Base-by-base conservation (phyloP, 106 monocot species). In the Allium cepa region DNA sequence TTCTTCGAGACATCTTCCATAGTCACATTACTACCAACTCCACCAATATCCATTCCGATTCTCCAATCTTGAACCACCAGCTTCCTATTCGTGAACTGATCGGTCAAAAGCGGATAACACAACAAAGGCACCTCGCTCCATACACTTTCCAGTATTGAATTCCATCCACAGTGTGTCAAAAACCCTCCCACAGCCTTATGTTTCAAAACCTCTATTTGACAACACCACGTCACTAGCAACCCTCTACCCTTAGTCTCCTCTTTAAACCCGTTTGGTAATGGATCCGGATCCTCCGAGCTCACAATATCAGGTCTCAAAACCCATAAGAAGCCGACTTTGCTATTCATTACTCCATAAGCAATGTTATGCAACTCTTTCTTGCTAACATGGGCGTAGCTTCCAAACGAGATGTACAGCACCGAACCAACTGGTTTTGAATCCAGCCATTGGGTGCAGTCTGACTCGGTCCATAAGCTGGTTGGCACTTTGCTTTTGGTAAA, bases 101-200 rank as follows among this genome's bases (percentile, higher is more conserved):
- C 93, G 10, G 80, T 79, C 26, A 83, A 62, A n/a, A 88, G 71
- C 17, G 93, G 93, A 57, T 77, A 85, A 59, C 85, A 82, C 17
- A 93, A 62, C 77, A 93, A 60, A 10, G 85, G 83, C 4, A 86
- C 70, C 8, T 70, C 83, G 47, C 71, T 46, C 85, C 83, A 76
- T n/a, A 83, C 47, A 59, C 85, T 74, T 77, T 93, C 93, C 68
- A 88, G 46, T 7, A 83, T 70, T 11, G 88, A 92, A 62, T 87
- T 92, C 92, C 92, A 92, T 1, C 92, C 92, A 55, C 88, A 92
- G 55, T 92, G 92, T 15, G 88, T 85, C 61, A 88, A 49, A 69
- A 88, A 88, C 7, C 76, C 88, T 3, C 83, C 88, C 1, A 85
- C 71, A 3, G 88, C 47, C 2, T 47, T 15, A 57, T 88, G 80